Conservation (phyloP, 345 rosid genomes). For the Corymbia maculata region DNA sequence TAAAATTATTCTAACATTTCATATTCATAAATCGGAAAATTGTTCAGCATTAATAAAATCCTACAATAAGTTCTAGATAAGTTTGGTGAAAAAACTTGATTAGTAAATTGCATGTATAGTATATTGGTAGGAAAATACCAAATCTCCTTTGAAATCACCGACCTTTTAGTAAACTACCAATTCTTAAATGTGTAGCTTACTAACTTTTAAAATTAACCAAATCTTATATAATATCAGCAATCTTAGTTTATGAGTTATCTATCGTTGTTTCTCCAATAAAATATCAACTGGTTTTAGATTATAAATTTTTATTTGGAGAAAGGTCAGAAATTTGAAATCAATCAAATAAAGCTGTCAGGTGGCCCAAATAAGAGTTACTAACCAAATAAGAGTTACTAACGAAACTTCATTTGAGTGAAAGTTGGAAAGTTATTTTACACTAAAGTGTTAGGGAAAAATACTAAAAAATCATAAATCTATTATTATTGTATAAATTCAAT, state of each 20-base stretch:
- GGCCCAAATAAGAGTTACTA: not conserved
- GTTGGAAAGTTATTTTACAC: not conserved
- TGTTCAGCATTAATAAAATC: not conserved
- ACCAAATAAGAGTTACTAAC: not conserved
- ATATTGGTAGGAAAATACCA: not conserved
- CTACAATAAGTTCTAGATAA: not conserved
- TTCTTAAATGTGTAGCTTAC: not conserved
- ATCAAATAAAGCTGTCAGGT: not conserved
- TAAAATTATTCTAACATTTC: fast-evolving
- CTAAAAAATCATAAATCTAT: too few relatives aligned
- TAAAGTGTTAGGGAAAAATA: too few relatives aligned
- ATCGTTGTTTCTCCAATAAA: not conserved
- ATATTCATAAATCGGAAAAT: not conserved
- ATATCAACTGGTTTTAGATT: not conserved
- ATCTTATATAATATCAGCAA: not conserved
- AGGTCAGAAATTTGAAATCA: not conserved
- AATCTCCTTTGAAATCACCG: not conserved
- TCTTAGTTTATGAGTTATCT: not conserved
- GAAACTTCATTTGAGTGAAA: not conserved
- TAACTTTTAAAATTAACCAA: not conserved
- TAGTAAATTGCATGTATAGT: not conserved
- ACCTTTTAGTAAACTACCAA: not conserved
- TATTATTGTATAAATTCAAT: too few relatives aligned
- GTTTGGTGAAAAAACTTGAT: not conserved
- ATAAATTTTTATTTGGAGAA: not conserved